phyloP scores from a whole-genome alignment of 805 yeast genomes.

The Maudiozyma bulderi region DNA sequence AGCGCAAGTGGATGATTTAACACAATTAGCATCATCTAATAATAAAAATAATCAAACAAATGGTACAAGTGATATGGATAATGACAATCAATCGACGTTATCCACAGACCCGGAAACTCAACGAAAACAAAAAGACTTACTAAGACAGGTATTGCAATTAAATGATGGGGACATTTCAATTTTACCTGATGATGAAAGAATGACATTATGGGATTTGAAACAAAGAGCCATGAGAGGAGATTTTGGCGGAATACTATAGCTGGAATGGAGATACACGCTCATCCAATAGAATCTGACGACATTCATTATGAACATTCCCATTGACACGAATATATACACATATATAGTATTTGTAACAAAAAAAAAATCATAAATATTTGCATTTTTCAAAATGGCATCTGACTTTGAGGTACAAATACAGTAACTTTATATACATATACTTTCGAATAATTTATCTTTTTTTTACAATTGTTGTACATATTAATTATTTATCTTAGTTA shows the following conservation, averaged over 20 bases:
- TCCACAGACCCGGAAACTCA: conserved; percentile 18
- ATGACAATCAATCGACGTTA: conserved; percentile 9
- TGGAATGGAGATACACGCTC: not conserved
- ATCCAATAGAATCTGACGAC: not conserved
- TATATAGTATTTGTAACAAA: not conserved
- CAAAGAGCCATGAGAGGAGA: conserved; percentile 30
- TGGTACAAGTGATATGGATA: conserved; percentile 14
- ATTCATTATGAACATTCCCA: no score
- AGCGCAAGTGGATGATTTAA: conserved; percentile 27
- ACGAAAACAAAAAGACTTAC: conserved; percentile 35
- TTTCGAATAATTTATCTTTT: no score
- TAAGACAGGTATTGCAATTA: conserved; percentile 43
- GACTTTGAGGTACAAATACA: not conserved
- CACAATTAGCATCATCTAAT: conserved; percentile 27
- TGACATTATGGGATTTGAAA: conserved; percentile 30
- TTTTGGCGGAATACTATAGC: conserved; percentile 13
- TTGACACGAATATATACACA: not conserved
- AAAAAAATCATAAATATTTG: not conserved
- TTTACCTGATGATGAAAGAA: conserved; percentile 44
- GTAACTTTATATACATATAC: no score
- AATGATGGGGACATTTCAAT: conserved; percentile 41
- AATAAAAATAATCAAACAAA: conserved; percentile 14
- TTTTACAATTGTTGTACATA: no score
- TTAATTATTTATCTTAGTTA: not conserved
- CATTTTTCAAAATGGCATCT: not conserved